These are phyloP conservation scores for Ophiosphaerella korrae DNA, from an alignment of 2,329 filamentous ascomycete genomes.

Conservation along the genomic window DNA sequence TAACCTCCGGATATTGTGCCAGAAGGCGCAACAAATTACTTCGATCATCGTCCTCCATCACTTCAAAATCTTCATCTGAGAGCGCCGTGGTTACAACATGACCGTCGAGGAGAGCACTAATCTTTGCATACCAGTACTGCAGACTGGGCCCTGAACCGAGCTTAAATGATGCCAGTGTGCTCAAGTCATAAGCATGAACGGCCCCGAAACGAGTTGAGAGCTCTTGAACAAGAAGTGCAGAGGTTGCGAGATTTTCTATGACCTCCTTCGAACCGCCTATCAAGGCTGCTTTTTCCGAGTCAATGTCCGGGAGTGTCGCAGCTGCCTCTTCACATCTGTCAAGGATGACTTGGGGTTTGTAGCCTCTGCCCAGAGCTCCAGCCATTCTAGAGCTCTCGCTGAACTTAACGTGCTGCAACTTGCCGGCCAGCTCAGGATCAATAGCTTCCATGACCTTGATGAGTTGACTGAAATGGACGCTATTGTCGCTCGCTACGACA, in stretches of 20 bases:
- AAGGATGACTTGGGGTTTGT: constrained; percentile 71
- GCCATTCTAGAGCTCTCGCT: constrained; percentile 63
- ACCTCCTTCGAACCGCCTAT: constrained; percentile 20
- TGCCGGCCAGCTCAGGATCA: constrained; percentile 69
- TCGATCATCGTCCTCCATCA: constrained; percentile 29
- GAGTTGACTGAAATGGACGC: constrained; percentile 73
- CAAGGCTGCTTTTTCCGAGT: constrained; percentile 23
- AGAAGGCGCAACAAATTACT: constrained; percentile 35
- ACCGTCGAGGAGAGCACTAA: constrained; percentile 22
- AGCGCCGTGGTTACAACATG: constrained; percentile 15
- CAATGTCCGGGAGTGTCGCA: constrained; percentile 13
- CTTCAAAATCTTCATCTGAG: constrained; percentile 27
- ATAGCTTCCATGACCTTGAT: constrained; percentile 79
- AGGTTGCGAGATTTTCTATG: constrained; percentile 21
- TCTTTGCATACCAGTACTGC: constrained; percentile 37
- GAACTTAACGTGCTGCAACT: constrained; percentile 77
- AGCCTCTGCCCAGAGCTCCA: constrained; percentile 62
- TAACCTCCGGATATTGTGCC: constrained; percentile 39
- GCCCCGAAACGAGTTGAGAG: constrained; percentile 26
- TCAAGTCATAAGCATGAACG: constrained; percentile 33
- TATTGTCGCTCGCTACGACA: constrained; percentile 74
- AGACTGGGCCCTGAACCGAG: constrained; percentile 34
- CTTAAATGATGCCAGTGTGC: constrained; percentile 34
- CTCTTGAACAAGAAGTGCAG: constrained; percentile 36
- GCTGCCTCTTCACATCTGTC: constrained; percentile 44